Conservation (phyloP, 2,329 filamentous ascomycete genomes). For the Apiospora kogelbergensis region DNA sequence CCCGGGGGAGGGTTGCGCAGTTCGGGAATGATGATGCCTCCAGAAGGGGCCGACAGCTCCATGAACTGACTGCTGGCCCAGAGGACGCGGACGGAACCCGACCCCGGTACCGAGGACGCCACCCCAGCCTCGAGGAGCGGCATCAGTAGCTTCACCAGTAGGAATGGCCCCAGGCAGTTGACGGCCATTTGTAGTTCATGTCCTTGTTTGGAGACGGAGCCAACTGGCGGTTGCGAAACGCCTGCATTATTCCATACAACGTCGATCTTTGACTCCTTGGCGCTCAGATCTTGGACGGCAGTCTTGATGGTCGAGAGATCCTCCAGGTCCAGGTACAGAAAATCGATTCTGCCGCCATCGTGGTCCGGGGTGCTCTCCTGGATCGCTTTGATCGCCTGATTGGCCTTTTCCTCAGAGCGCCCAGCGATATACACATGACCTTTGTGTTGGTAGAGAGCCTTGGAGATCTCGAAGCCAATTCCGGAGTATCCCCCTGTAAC, state of each 20-base stretch:
- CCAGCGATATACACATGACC: slow-evolving; percentile 46
- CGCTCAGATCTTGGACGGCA: slow-evolving; percentile 35
- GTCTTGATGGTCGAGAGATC: slow-evolving; percentile 39
- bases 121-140: slow-evolving; percentile 25
- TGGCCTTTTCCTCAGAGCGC: slow-evolving; percentile 38
- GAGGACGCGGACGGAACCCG: slow-evolving; percentile 17
- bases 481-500: slow-evolving; percentile 29
- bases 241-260: slow-evolving; percentile 41
- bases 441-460: slow-evolving; percentile 39
- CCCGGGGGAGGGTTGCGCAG: slow-evolving; percentile 15
- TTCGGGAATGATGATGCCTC: slow-evolving; percentile 20
- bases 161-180: slow-evolving; percentile 28
- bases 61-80: slow-evolving; percentile 20
- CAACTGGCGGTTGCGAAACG: slow-evolving; percentile 33
- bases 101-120: slow-evolving; percentile 17
- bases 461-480: slow-evolving; percentile 37
- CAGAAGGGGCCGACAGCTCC: slow-evolving; percentile 19
- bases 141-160: slow-evolving; percentile 29
- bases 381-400: slow-evolving; percentile 38
- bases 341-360: slow-evolving; percentile 32
- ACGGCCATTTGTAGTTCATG: slow-evolving; percentile 31
- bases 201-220: slow-evolving; percentile 20
- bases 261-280: slow-evolving; percentile 35
- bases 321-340: slow-evolving; percentile 37
- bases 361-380: slow-evolving; percentile 23